Evolutionary conservation across 1,139 yeast species (phyloP), one percentile per base, ranked within the genome.

Genomic region (Lipomyces yarrowii): DNA sequence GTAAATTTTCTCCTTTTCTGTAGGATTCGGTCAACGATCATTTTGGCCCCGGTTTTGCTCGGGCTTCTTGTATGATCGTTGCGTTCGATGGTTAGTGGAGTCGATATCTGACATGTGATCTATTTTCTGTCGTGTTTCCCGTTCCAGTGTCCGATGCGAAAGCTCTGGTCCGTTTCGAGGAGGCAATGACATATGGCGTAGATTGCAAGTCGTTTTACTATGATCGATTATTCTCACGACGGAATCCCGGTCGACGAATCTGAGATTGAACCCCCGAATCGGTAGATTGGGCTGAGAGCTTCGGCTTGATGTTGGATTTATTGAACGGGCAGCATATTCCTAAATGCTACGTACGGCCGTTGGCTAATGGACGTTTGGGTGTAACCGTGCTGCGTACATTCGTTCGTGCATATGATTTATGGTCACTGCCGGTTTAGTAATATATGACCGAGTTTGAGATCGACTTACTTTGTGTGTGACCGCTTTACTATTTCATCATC

Each of bases 361-460:
- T 84, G 91, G 86, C 91, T 82, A 75, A 81, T 89, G 84, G 84
- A 86, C 91, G 90, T 84, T 87, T 87, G 94, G 90, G 96, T 88
- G 87, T 87, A 89, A 89, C 93, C 93, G 88, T 88, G 91, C 87
- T 86, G 93, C 90, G 81, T 76, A 89, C 93, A 88, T 83, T 42
- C 21, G n/a, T 42, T 42, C 21, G 48, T 42, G 21, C 23, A 42
- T n/a, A 42, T 42, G 48, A 42, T 42, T 18, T 8, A n/a, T 42
- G 21, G 48, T 18, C 3, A 42, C 8, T 42, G n/a, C 10, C 8
- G 48, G 7, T 42, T n/a, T 42, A 26, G 4, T 42, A 42, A 8
- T n/a, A 7, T 42, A 42, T 4, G 4, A 42, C 8, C 13, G 23
- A 10, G 8, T n/a, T 8, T 18, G 21, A n/a, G 23, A 18, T 18